Evolutionary conservation across 768 basidiomycete genomes (phyloP), one percentile per base, ranked within the genome.

Genomic region (Rhodotorula kratochvilovae): DNA sequence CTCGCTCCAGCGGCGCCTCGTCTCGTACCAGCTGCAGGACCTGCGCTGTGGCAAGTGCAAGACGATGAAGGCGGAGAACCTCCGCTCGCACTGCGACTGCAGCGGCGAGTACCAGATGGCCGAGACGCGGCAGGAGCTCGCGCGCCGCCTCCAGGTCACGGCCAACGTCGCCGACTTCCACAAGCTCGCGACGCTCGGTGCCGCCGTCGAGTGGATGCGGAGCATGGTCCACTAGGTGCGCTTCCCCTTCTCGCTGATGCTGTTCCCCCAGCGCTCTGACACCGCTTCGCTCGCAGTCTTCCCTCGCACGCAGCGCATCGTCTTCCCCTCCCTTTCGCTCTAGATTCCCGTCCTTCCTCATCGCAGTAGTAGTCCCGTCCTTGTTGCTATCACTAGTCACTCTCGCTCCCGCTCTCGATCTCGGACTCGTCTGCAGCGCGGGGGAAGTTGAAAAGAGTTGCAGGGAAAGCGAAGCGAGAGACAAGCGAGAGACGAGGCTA

Each of bases 21-120:
- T 87, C 45, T 83, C 86, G 45, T 92, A 90, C 76, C 85, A 90
- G 39, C 89, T 93, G 77, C 93, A 97, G 80, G 96, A 99, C 79
- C 82, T 98, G 71, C 85, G 87, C 17, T 99, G 96, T 79, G 81
- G 83, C 15, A 93, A 90, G 76, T 99, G 96, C 82, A 87, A 89
- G 79, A 91, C 93, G 81, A 86, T 96, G 70, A 92, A 90, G 73
- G 86, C 89, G 58, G 91, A 94, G 78, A 93, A 92, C 78, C 84
- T 97, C 29, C 88, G 90, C 27, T 82, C 87, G 70, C 89, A 88
- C 66, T 97, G 95, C 79, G 84, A 85, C 36, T 98, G 96, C 79
- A 96, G 94, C 27, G 95, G 93, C 21, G 81, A 87, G 2, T 96
- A 89, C 80, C 84, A 86, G 71, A 83, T 89, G 70, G 43, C 67